Evolutionary conservation across 495 filamentous ascomycete species (phyloP), one percentile per base, ranked within the genome.

Genomic region (Aspergillus sparsus): DNA sequence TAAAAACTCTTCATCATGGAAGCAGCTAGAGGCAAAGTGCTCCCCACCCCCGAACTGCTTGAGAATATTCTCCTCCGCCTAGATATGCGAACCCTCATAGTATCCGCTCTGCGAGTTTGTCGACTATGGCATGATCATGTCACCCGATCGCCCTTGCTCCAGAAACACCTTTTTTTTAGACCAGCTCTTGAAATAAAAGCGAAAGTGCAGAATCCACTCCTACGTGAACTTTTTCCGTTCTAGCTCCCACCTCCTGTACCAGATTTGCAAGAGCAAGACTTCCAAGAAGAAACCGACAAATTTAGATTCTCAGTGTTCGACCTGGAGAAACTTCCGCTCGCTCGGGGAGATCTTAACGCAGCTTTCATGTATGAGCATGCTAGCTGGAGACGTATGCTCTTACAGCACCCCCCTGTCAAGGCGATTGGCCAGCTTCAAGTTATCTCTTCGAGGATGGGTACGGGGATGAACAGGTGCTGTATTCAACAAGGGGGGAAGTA

Each of bases 301-400:
- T 27, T 27, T 27, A 16, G 9, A 21, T 47, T 47, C 44, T 47
- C 44, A 9, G 6, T 16, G 15, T 21, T 7, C 9, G 16, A 16
- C 9, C 44, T 47, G 15, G 18, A 44, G 11, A 15, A 49, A 4
- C 56, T 39, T 4, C 58, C 55, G 9, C 53, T 61, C n/a, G 44
- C 57, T 11, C 49, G 32, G 15, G 57, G 61, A 34, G 15, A 18
- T 6, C 16, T 18, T 9, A 16, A 47, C 11, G 44, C 44, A 21
- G 44, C 44, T 1, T 47, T 47, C 44, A 47, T 47, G 44, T 21
- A 47, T 18, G 44, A 47, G 1, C 44, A 10, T 47, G 66, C 63
- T 8, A 68, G 60, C 46, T 68, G 66, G 66, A 60, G 66, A 10
- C 49, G 53, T 2, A 68, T 68, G 63, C 46, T 65, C 2, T 36